Conservation (phyloP, 1,284 basidiomycete species). For the Pascua sp. region DNA sequence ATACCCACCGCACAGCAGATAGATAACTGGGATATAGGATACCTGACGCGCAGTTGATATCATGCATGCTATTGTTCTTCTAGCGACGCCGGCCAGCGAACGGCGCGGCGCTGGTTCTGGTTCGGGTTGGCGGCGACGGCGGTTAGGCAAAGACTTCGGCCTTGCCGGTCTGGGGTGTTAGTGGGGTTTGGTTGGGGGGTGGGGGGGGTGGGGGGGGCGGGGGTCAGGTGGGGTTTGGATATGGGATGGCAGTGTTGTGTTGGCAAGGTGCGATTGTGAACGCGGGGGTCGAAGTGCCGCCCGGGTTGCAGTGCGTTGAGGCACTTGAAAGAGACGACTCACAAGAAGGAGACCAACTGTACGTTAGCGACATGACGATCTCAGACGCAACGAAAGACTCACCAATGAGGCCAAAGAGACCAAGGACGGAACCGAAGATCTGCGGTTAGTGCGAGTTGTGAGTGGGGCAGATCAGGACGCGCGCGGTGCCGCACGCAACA, state of each 20-base stretch:
- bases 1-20: too few species aligned
- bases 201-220: too few species aligned
- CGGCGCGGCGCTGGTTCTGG: not conserved
- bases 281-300: not conserved
- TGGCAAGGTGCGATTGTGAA: not conserved
- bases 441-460: slow-evolving; percentile 37
- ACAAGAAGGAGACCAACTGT: slow-evolving; percentile 51
- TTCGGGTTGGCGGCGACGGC: not conserved
- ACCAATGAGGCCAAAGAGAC: slow-evolving; percentile 88
- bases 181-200: too few species aligned
- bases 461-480: not conserved
- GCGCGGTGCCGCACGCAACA: not conserved
- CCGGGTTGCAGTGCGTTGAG: not conserved
- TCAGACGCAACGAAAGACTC: slow-evolving; percentile 39
- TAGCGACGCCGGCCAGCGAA: not conserved
- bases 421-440: slow-evolving; percentile 89
- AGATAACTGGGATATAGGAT: too few species aligned
- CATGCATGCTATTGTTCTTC: slow-evolving; percentile 21
- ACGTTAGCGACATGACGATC: slow-evolving; percentile 5
- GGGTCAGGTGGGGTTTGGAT: too few species aligned
- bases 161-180: slow-evolving; percentile 43
- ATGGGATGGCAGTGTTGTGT: not conserved
- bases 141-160: slow-evolving; percentile 48
- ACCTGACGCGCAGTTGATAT: slow-evolving; percentile 1
- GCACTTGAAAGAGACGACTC: slow-evolving; percentile 17